A percentile compares a stretch with the other conserved stretches of the same genome.
phyloP scores from a whole-genome alignment of 2,329 filamentous ascomycete species.

The Raffaelea deltoideospora region DNA sequence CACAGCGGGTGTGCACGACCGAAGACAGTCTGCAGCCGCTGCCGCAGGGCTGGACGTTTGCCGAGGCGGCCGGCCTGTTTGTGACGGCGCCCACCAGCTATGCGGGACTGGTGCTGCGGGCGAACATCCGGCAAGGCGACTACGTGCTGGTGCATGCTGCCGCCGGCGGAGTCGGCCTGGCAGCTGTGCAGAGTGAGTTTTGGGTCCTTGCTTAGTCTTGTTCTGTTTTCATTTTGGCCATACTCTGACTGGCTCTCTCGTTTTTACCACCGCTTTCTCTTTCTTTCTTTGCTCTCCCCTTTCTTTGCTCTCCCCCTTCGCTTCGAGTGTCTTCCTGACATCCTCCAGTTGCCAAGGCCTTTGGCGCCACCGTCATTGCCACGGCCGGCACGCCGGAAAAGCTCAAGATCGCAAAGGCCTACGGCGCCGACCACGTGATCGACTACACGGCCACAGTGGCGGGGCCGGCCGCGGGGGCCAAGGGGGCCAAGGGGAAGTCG shows the following conservation, averaged over 20 bases:
- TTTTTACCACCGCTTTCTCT: too few species aligned
- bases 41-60: conserved; percentile 67
- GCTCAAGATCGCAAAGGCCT: conserved; percentile 60
- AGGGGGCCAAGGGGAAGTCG: too few species aligned
- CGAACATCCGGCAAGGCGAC: conserved; percentile 63
- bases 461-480: too few species aligned
- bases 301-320: too few species aligned
- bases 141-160: conserved; percentile 84
- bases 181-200: conserved; percentile 61
- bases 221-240: not conserved
- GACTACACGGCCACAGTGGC: conserved; percentile 64
- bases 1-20: conserved; percentile 52
- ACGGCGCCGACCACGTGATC: conserved; percentile 72
- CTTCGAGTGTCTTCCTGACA: not conserved
- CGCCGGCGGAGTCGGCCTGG: conserved; percentile 79
- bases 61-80: conserved; percentile 76
- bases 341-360: conserved; percentile 60
- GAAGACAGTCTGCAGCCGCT: conserved; percentile 59
- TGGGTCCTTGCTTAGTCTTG: not conserved
- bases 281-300: not conserved
- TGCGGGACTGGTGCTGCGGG: conserved; percentile 64
- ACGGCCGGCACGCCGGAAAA: conserved; percentile 74
- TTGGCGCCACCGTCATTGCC: conserved; percentile 82
- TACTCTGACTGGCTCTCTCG: too few species aligned
- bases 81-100: conserved; percentile 88